A percentile compares a stretch with the other conserved stretches of the same genome.
These are phyloP conservation scores for Acanthamoeba culbertsoni DNA, from an alignment of 208 protist genomes.

Conservation along the genomic window DNA sequence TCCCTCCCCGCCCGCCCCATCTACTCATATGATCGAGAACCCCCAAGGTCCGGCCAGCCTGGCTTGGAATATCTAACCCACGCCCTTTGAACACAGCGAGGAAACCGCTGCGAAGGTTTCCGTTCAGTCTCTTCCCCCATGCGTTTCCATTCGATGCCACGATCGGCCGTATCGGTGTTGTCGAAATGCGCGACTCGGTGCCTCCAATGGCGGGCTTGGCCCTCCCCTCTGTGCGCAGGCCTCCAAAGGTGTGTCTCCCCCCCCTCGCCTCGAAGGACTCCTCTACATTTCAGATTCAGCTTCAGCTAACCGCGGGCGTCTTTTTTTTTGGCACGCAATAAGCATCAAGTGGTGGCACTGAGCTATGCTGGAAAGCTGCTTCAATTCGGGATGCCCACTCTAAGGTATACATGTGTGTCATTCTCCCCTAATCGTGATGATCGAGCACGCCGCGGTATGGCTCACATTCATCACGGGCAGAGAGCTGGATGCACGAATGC, in stretches of 20 bases:
- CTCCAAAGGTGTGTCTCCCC: too few species aligned
- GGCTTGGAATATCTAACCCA: too few species aligned
- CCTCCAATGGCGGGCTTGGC: too few species aligned
- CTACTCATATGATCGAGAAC: too few species aligned
- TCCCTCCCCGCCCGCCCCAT: too few species aligned
- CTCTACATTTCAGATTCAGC: too few species aligned
- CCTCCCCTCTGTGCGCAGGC: too few species aligned
- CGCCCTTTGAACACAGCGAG: not conserved
- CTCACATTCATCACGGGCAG: not conserved
- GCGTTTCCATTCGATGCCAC: not conserved
- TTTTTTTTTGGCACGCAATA: too few species aligned
- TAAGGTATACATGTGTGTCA: not conserved
- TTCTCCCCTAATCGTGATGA: not conserved
- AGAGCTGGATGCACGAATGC: not conserved
- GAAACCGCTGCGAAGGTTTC: not conserved
- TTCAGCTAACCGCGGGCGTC: too few species aligned
- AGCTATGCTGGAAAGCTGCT: not conserved
- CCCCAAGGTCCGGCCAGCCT: too few species aligned
- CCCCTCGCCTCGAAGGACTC: too few species aligned
- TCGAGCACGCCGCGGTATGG: too few species aligned
- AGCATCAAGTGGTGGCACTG: not conserved
- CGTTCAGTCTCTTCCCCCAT: not conserved
- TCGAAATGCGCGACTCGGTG: not conserved
- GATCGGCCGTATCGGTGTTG: not conserved
- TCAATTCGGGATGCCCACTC: not conserved